These are phyloP conservation scores for Periconia macrospinosa DNA, from an alignment of 2,329 filamentous ascomycete genomes.

Conservation along the genomic window DNA sequence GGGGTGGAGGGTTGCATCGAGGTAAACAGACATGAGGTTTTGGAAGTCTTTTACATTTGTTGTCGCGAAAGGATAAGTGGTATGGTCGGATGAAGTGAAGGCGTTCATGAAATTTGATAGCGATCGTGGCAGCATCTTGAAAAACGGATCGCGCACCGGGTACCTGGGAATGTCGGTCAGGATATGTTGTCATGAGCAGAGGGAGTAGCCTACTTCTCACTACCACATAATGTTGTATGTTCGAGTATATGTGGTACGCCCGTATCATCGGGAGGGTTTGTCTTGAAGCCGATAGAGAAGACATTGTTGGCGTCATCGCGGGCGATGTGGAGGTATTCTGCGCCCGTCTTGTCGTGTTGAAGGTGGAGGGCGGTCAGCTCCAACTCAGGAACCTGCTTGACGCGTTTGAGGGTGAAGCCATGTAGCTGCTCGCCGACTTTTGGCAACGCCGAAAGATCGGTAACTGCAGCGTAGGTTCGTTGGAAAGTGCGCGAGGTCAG, in stretches of 20 bases:
- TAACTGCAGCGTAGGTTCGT: conserved; percentile 64
- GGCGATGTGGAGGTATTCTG: conserved; percentile 93
- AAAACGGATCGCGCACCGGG: conserved; percentile 98
- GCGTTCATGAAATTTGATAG: conserved; percentile 99
- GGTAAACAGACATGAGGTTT: conserved; percentile 94
- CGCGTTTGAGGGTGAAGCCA: conserved; percentile 86
- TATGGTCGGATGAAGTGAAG: conserved; percentile 94
- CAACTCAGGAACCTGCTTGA: conserved; percentile 91
- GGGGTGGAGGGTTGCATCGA: conserved; percentile 90
- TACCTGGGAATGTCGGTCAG: conserved; percentile 60
- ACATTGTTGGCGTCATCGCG: conserved; percentile 98
- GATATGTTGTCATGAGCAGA: not conserved
- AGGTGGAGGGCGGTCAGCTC: conserved; percentile 89
- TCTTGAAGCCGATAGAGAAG: conserved; percentile 99
- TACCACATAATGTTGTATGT: conserved; percentile 95
- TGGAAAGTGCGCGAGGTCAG: conserved; percentile 14
- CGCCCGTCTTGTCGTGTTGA: conserved; percentile 91
- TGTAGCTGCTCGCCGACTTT: conserved; percentile 83
- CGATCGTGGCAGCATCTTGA: conserved; percentile 98
- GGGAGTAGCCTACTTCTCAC: conserved; percentile 69
- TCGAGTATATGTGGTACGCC: conserved; percentile 96
- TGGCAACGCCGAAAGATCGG: conserved; percentile 74
- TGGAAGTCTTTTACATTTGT: conserved; percentile 94
- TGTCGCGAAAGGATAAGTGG: conserved; percentile 96
- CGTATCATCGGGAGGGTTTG: conserved; percentile 94